Conservation (phyloP, 345 rosid genomes). For the Theobroma cacao region DNA sequence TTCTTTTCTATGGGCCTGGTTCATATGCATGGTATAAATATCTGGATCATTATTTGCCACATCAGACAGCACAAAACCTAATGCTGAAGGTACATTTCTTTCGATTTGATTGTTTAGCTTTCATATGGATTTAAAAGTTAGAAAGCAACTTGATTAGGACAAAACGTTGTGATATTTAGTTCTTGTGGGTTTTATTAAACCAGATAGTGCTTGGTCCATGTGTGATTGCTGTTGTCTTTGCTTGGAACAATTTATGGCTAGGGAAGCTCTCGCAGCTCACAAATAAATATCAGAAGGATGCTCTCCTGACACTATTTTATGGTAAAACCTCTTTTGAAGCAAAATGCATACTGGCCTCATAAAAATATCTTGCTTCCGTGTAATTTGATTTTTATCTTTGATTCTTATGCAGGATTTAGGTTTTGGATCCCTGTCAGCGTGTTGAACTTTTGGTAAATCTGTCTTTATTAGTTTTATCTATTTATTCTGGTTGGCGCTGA, state of each 20-base stretch:
- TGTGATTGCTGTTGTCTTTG: slow-evolving; percentile 85
- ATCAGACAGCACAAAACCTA: slow-evolving; percentile 56
- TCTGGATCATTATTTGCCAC: slow-evolving; percentile 77
- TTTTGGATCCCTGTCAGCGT: slow-evolving; percentile 95
- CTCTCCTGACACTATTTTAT: slow-evolving; percentile 69
- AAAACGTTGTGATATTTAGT: slow-evolving; percentile 3
- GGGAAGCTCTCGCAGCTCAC: slow-evolving; percentile 76
- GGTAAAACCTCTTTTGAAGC: slow-evolving; percentile 41
- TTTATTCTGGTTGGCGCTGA: not conserved
- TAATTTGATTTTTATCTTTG: slow-evolving; percentile 12
- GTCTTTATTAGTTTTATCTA: not conserved
- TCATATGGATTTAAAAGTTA: slow-evolving; percentile 2
- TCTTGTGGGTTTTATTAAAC: slow-evolving; percentile 68
- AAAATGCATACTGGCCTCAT: slow-evolving; percentile 15
- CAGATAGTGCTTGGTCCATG: slow-evolving; percentile 87
- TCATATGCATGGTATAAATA: slow-evolving; percentile 80
- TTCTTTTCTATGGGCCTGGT: slow-evolving; percentile 89
- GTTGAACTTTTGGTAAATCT: slow-evolving; percentile 73
- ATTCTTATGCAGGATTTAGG: slow-evolving; percentile 67
- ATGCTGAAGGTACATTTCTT: slow-evolving; percentile 59
- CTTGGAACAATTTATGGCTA: slow-evolving; percentile 91
- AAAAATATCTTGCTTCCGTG: not conserved
- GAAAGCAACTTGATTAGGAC: not conserved
- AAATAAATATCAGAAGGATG: slow-evolving; percentile 71
- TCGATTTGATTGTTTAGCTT: slow-evolving; percentile 1